Evolutionary conservation across 495 filamentous ascomycete genomes (phyloP), one percentile per base, ranked within the genome.

Genomic region (Neurospora africana): DNA sequence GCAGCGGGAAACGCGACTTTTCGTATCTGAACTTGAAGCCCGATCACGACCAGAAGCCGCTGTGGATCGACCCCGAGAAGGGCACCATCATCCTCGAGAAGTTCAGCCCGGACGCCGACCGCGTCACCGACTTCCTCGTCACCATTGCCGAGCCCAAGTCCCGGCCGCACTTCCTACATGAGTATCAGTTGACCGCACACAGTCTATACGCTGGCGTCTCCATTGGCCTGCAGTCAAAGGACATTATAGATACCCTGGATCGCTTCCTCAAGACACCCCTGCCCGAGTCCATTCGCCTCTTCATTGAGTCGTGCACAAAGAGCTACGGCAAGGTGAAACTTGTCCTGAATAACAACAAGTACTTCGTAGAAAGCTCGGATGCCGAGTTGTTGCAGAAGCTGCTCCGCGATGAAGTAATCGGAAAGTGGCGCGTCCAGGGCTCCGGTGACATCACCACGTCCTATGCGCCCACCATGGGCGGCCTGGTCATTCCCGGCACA

Each of bases 311-410:
- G 44, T 93, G 92, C 76, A 97, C 94, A 8, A 89, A 91, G 71
- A 94, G 91, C 30, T 98, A 94, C 79, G 95, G 95, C 44, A 98
- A 98, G 80, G 93, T 97, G 43, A 95, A 97, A 82, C 87, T 98
- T 43, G 95, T 98, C 30, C 82, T 98, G 72, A 97, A 97, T 79
- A 90, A 97, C 77, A 98, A 95, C 74, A 90, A 90, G 71, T 97
- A 95, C 80, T 98, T 91, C 78, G 89, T 98, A 73, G 95, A 99
- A 82, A 97, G 92, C 74, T 87, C 90, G 6, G 94, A 98, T 78
- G 90, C 93, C 23, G 83, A 89, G 19, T 91, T 97, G 82, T 82
- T 99, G 65, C 94, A 97, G 81, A 90, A 84, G 76, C 86, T 98
- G 17, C 84, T 98, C 15, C 88, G 91, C 70, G 88, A 87, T 53